These are phyloP conservation scores for Claviceps sp. DNA, from an alignment of 2,329 filamentous ascomycete genomes.

Conservation along the genomic window DNA sequence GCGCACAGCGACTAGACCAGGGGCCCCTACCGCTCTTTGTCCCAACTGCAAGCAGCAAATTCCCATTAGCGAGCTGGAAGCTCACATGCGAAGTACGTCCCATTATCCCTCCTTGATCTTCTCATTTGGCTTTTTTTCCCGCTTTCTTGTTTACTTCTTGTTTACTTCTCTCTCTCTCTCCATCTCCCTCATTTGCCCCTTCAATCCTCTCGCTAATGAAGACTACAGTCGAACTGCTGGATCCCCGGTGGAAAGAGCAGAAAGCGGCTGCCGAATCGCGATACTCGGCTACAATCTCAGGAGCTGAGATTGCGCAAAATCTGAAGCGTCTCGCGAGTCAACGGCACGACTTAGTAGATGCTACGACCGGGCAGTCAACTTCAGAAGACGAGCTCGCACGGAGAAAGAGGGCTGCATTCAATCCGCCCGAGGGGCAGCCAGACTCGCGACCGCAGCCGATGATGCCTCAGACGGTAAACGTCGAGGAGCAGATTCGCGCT, in stretches of 20 bases:
- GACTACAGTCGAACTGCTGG: conserved; percentile 67
- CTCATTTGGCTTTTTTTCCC: neutral
- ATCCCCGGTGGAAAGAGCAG: conserved; percentile 92
- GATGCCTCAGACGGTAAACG: conserved; percentile 56
- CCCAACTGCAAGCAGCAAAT: conserved; percentile 90
- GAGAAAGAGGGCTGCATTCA: conserved; percentile 58
- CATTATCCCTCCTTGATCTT: neutral
- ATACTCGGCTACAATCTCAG: conserved; percentile 72
- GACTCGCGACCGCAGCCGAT: conserved; percentile 42
- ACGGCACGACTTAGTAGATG: conserved; percentile 76
- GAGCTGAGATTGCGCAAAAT: conserved; percentile 81
- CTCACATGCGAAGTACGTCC: conserved; percentile 72
- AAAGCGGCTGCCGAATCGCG: conserved; percentile 78
- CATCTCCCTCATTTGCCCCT: neutral
- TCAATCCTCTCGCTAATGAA: neutral
- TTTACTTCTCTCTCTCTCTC: neutral
- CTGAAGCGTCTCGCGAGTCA: conserved; percentile 89
- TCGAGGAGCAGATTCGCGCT: conserved; percentile 71
- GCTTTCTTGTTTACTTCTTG: neutral
- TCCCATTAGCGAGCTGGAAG: conserved; percentile 72
- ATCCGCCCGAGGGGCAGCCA: conserved; percentile 51
- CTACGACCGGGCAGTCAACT: conserved; percentile 51
- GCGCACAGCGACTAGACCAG: conserved; percentile 52
- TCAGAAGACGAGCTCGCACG: conserved; percentile 61
- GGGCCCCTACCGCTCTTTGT: conserved; percentile 59